A percentile compares a stretch with the other conserved stretches of the same genome.
Conservation (phyloP, 1,284 basidiomycete species). For the Fomes fomentarius region DNA sequence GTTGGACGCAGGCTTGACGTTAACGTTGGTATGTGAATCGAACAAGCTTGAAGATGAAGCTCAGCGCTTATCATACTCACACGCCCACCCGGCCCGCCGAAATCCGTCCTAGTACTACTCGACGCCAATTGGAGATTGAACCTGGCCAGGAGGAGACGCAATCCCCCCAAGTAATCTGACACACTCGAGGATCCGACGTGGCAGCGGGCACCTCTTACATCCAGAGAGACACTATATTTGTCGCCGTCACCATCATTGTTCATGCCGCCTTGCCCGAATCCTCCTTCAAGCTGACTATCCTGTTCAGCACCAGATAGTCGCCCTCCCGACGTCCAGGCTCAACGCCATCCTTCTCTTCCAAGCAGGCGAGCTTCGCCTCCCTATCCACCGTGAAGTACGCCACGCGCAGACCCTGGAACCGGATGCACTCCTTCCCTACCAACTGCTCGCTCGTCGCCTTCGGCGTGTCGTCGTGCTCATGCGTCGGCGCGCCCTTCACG, state of each 20-base stretch:
- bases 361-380: conserved; percentile 69
- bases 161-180: too few species aligned
- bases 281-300: conserved; percentile 95
- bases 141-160: too few species aligned
- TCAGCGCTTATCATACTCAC: too few species aligned
- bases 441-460: conserved; percentile 80
- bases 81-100: too few species aligned
- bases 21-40: too few species aligned
- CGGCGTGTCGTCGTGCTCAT: conserved; percentile 56
- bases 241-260: neutral
- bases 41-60: too few species aligned
- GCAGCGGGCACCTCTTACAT: too few species aligned
- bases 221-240: too few species aligned
- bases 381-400: conserved; percentile 96
- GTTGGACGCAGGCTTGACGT: too few species aligned
- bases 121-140: too few species aligned
- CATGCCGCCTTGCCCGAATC: conserved; percentile 80
- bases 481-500: conserved; percentile 31
- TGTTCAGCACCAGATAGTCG: conserved; percentile 87
- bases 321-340: conserved; percentile 56
- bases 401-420: conserved; percentile 96
- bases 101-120: too few species aligned
- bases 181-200: too few species aligned
- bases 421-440: conserved; percentile 89
- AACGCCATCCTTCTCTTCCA: conserved; percentile 57